A percentile compares a stretch with the other conserved stretches of the same genome.
Conservation (phyloP, 2,329 filamentous ascomycete genomes). For the Fusarium setosum region DNA sequence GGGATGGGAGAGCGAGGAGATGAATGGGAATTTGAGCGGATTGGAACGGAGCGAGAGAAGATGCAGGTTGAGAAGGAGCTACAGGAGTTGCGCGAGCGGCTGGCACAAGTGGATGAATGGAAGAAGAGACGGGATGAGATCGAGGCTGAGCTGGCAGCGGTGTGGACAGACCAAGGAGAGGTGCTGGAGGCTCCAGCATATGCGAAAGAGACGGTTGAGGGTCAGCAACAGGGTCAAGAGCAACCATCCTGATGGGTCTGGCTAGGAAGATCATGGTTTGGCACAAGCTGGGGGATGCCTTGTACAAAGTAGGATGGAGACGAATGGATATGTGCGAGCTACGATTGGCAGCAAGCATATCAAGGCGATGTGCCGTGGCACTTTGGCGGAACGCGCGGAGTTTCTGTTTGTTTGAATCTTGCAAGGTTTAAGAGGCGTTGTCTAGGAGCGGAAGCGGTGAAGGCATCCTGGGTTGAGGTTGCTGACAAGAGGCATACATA, state of each 20-base stretch:
- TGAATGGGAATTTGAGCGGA: slow-evolving; percentile 92
- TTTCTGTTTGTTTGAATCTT: background rate
- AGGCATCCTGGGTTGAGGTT: background rate
- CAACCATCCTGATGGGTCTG: slow-evolving; percentile 5
- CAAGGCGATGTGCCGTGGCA: background rate
- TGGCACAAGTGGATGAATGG: slow-evolving; percentile 87
- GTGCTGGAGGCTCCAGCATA: slow-evolving; percentile 61
- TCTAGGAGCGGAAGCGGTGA: slow-evolving; percentile 3
- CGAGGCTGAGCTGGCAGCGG: slow-evolving; percentile 79
- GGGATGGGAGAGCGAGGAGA: slow-evolving; percentile 84
- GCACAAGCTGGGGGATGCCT: slow-evolving; percentile 16
- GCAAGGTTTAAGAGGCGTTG: background rate
- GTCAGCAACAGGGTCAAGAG: slow-evolving; percentile 20
- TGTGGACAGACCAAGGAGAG: slow-evolving; percentile 68
- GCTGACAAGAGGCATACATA: background rate
- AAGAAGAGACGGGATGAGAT: slow-evolving; percentile 83
- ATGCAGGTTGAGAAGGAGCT: slow-evolving; percentile 93
- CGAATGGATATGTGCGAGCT: slow-evolving; percentile 12
- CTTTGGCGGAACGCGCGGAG: background rate
- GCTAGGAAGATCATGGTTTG: slow-evolving; percentile 9
- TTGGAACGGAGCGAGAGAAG: slow-evolving; percentile 94
- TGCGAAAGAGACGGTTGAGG: slow-evolving; percentile 29
- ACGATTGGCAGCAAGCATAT: background rate
- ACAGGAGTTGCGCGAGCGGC: slow-evolving; percentile 81
- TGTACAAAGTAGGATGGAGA: slow-evolving; percentile 5